Evolutionary conservation across 768 basidiomycete genomes (phyloP), one percentile per base, ranked within the genome.

Genomic region (Phylloporus sp.): DNA sequence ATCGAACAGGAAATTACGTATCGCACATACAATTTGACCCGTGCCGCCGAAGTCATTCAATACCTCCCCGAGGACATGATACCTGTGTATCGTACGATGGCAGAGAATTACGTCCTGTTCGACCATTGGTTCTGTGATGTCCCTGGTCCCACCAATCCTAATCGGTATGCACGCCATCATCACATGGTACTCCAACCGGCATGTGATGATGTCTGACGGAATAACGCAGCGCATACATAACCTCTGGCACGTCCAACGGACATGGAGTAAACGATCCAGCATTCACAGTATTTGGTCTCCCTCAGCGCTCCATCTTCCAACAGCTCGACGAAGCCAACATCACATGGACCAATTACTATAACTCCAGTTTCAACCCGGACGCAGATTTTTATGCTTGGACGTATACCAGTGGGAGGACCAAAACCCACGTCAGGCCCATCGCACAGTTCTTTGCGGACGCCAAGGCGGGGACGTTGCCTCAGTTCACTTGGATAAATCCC

Each of bases 281-380:
- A 7, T 61, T 62, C 45, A 2, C 29, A 1, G 13, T 46, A 17
- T 61, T 56, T 42, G 57, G 49, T 4, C 57, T 61, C 9, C 59
- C 59, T 6, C 60, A 62, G 13, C 57, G 59, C 8, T 61, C 60
- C 34, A 62, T 61, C 29, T 61, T 61, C 15, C 60, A 60, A 26
- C 60, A 61, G 15, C 54, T 61, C 37, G 60, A 61, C 21, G 59
- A 61, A 20, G 43, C 51, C 20, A 60, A 62, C 14, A 28, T 61
- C 6, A 62, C 49, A 2, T 61, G 59, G 59, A 29, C 15, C 18
- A 61, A 61, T 24, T 62, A 62, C 28, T 61, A 62, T 32, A 61
- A 61, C 44, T 61, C 59, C 1, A 61, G 60, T 31, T 61, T 61
- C 50, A 53, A 57, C 28, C 59, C 59, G 3, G 59, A 61, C 4